phyloP scores from a whole-genome alignment of 176 grass and related monocot species.

The Ensete ventricosum region DNA sequence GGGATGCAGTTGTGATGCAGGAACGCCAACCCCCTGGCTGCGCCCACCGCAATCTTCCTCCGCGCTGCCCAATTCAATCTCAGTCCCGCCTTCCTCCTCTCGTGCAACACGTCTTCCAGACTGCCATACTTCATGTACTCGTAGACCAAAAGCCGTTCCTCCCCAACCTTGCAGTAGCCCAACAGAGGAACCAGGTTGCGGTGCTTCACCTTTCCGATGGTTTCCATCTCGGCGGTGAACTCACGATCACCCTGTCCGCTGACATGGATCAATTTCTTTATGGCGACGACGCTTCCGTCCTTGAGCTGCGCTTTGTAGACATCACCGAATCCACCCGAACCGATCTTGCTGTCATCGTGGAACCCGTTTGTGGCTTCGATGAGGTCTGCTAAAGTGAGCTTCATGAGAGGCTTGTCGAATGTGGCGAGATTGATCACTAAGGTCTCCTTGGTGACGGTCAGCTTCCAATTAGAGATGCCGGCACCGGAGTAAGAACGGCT shows the following conservation, averaged over 20 bases:
- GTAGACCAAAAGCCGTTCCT: slow-evolving; percentile 79
- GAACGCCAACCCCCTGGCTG: slow-evolving; percentile 76
- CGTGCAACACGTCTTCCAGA: slow-evolving; percentile 79
- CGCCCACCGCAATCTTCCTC: slow-evolving; percentile 68
- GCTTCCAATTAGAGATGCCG: slow-evolving; percentile 69
- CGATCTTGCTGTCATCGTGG: slow-evolving; percentile 54
- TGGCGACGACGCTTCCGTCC: slow-evolving; percentile 69
- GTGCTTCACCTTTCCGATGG: slow-evolving; percentile 91
- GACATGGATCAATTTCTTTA: slow-evolving; percentile 91
- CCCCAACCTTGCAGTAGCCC: slow-evolving; percentile 83
- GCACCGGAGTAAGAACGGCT: slow-evolving; percentile 61
- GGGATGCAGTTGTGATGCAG: slow-evolving; percentile 96
- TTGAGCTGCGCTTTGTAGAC: slow-evolving; percentile 89
- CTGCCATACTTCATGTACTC: slow-evolving; percentile 92
- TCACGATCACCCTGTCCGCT: slow-evolving; percentile 92
- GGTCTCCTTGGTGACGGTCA: slow-evolving; percentile 68
- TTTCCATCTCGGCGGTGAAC: slow-evolving; percentile 98
- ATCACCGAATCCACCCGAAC: slow-evolving; percentile 82
- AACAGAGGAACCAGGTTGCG: slow-evolving; percentile 86
- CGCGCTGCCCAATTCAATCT: slow-evolving; percentile 63
- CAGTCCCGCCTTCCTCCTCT: slow-evolving; percentile 48
- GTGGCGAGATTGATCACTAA: slow-evolving; percentile 56
- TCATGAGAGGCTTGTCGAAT: slow-evolving; percentile 69
- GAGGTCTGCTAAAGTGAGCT: slow-evolving; percentile 76
- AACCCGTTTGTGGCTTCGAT: slow-evolving; percentile 78